phyloP scores from a whole-genome alignment of 129 eudicot species.

The Pittosporum tobira region DNA sequence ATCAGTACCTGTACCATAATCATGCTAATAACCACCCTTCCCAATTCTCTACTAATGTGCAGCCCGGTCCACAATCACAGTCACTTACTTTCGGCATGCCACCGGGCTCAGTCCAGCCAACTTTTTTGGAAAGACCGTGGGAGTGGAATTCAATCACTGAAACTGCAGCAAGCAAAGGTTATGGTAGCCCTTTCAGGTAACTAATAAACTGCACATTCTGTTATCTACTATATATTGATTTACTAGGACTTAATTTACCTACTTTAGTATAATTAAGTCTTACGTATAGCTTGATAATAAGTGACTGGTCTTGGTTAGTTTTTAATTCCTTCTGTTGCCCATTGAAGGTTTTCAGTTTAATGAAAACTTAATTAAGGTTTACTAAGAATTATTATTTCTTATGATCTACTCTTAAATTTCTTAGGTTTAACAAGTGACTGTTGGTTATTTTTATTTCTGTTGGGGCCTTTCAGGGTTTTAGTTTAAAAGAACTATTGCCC shows the following conservation, averaged over 20 bases:
- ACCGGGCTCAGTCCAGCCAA: slow-evolving; percentile 7
- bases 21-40: neutral
- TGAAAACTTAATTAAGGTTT: too few relatives aligned
- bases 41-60: slow-evolving; percentile 9
- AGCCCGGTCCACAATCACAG: slow-evolving; percentile 1
- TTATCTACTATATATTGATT: neutral
- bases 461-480: slow-evolving; percentile 16
- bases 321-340: too few relatives aligned
- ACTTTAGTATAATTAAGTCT: too few relatives aligned
- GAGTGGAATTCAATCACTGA: slow-evolving; percentile 38
- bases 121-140: slow-evolving; percentile 27
- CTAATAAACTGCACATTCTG: neutral
- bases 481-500: too few relatives aligned
- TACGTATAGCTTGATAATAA: neutral
- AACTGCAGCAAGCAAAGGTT: slow-evolving; percentile 19
- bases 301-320: neutral
- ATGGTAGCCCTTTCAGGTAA: slow-evolving; percentile 29
- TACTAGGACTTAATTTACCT: neutral
- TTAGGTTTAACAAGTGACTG: too few relatives aligned
- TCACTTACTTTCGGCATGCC: neutral
- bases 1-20: neutral
- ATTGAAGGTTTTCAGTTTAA: too few relatives aligned
- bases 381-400: too few relatives aligned
- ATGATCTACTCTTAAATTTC: too few relatives aligned
- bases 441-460: slow-evolving; percentile 12